phyloP scores from a whole-genome alignment of 1,139 yeast genomes.

The Candida sanyaensis region DNA sequence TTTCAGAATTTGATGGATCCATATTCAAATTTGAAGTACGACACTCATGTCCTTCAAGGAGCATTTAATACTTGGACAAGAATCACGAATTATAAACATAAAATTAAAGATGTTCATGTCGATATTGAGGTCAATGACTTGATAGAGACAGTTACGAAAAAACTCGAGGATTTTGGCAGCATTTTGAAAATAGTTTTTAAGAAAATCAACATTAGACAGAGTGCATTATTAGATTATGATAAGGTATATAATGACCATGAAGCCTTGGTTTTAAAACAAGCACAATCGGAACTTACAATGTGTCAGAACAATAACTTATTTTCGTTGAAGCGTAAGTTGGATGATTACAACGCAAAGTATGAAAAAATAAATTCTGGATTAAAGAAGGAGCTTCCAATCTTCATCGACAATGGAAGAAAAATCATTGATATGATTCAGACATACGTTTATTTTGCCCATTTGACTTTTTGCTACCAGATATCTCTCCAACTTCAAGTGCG shows the following conservation, averaged over 20 bases:
- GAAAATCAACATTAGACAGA: conserved; percentile 29
- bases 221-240: conserved; percentile 39
- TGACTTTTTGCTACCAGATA: conserved; percentile 29
- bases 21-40: conserved; percentile 18
- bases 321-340: conserved; percentile 34
- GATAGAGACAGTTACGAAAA: conserved; percentile 12
- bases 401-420: conserved; percentile 29
- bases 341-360: conserved; percentile 28
- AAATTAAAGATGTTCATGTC: conserved; percentile 7
- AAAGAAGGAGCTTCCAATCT: conserved; percentile 41
- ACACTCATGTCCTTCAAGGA: conserved; percentile 6
- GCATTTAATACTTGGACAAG: conserved; percentile 14
- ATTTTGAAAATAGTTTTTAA: conserved; percentile 28
- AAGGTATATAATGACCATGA: conserved; percentile 27
- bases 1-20: conserved; percentile 31
- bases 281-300: conserved; percentile 22
- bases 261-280: conserved; percentile 23
- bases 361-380: conserved; percentile 30
- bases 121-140: conserved; percentile 8
- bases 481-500: conserved; percentile 20
- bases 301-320: conserved; percentile 33
- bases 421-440: conserved; percentile 28
- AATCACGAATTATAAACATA: conserved; percentile 11
- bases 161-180: conserved; percentile 21
- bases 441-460: conserved; percentile 30